Evolutionary conservation across 2,329 filamentous ascomycete species (phyloP).

Genomic region (Macroventuria anomochaeta): DNA sequence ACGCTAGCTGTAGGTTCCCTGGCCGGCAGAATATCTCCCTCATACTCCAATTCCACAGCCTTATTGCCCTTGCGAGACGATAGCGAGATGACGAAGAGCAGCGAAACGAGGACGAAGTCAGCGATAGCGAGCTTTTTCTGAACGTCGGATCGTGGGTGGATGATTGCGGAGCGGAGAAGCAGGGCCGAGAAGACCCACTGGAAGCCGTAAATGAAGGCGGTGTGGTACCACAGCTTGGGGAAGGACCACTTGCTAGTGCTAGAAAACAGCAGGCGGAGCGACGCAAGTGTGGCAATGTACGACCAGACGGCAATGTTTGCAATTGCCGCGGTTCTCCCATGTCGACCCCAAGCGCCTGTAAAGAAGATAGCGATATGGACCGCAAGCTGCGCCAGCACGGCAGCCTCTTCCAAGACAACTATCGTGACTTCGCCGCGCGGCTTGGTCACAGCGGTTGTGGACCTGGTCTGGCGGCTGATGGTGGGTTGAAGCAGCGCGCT

Average conservation of each 20-base stretch:
- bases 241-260: constrained; percentile 67
- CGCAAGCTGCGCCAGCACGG: constrained; percentile 73
- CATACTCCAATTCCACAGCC: constrained; percentile 84
- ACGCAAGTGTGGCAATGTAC: constrained; percentile 78
- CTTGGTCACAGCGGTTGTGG: constrained; percentile 72
- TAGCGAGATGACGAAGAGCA: constrained; percentile 77
- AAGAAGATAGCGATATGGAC: constrained; percentile 71
- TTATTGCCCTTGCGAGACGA: constrained; percentile 92
- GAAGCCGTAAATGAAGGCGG: constrained; percentile 78
- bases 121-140: constrained; percentile 70
- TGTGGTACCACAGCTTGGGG: constrained; percentile 89
- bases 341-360: constrained; percentile 64
- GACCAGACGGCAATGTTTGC: constrained; percentile 77
- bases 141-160: constrained; percentile 72
- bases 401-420: constrained; percentile 75
- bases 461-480: constrained; percentile 57
- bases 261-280: constrained; percentile 72
- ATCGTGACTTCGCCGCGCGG: constrained; percentile 76
- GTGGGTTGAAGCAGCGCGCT: constrained; percentile 61
- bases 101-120: constrained; percentile 75
- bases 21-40: constrained; percentile 85
- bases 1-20: constrained; percentile 86
- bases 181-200: constrained; percentile 81
- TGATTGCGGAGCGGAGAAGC: constrained; percentile 82
- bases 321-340: constrained; percentile 66